Percentiles rank a stretch among this genome's conserved stretches.
These are phyloP conservation scores for Cladosporium sp. DNA, from an alignment of 2,329 filamentous ascomycete species.

Conservation along the genomic window DNA sequence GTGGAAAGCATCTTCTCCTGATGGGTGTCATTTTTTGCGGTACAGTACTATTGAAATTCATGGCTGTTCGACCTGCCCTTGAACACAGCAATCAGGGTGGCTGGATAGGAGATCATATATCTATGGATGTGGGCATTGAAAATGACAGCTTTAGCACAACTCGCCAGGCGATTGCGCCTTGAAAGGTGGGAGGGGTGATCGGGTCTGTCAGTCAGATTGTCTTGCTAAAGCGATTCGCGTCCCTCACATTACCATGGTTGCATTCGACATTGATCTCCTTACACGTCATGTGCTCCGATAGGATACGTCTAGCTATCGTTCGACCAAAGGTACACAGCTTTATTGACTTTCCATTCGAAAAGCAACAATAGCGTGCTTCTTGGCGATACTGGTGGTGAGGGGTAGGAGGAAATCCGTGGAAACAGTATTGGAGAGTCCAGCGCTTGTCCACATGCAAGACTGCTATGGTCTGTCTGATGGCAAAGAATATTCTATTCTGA, in stretches of 20 bases:
- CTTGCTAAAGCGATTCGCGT: background rate
- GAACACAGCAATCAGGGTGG: no score
- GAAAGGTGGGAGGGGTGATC: background rate
- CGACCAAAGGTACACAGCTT: slow-evolving; percentile 7
- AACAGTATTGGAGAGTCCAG: background rate
- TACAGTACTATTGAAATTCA: background rate
- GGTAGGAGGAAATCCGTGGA: background rate
- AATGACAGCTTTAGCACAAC: background rate
- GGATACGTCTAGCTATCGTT: slow-evolving; percentile 5
- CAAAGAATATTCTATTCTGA: no score
- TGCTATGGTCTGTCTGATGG: no score
- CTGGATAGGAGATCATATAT: no score
- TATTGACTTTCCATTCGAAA: background rate
- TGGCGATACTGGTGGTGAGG: slow-evolving; percentile 3
- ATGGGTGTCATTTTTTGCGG: slow-evolving; percentile 3
- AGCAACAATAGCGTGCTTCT: background rate
- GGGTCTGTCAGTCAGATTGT: background rate
- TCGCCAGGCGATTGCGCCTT: background rate
- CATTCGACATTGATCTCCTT: background rate
- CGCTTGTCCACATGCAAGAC: slow-evolving; percentile 4
- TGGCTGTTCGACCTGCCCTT: background rate
- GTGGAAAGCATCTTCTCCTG: slow-evolving; percentile 5
- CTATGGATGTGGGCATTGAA: background rate
- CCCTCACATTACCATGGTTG: slow-evolving; percentile 13
- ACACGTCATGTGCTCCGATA: slow-evolving; percentile 10